Evolutionary conservation across 78 protist species (phyloP).

Genomic region (Dictyostelium brefeldianum): DNA sequence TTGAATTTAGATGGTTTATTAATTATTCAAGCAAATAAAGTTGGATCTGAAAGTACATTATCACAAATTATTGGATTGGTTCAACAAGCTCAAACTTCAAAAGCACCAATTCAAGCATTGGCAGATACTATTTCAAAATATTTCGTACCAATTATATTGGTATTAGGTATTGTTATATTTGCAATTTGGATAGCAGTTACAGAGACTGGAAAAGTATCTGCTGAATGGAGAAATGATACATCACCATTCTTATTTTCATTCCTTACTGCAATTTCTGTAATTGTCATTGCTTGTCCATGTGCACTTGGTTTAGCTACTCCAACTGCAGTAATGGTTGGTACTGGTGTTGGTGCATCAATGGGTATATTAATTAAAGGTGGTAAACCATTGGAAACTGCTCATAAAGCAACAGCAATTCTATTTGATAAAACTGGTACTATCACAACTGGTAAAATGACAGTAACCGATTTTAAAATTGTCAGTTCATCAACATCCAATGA

Average conservation of each 20-base stretch:
- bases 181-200: constrained; percentile 85
- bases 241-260: constrained; percentile 79
- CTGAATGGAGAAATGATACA: constrained; percentile 44
- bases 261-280: constrained; percentile 83
- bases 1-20: constrained; percentile 81
- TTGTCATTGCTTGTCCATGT: constrained; percentile 97
- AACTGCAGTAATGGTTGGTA: constrained; percentile 96
- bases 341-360: constrained; percentile 90
- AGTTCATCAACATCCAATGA: not conserved
- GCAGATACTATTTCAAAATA: constrained; percentile 90
- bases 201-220: constrained; percentile 18
- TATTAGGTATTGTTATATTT: constrained; percentile 84
- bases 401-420: constrained; percentile 63
- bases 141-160: constrained; percentile 93
- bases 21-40: constrained; percentile 67
- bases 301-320: constrained; percentile 96
- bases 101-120: constrained; percentile 85
- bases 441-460: constrained; percentile 88
- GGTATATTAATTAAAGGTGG: constrained; percentile 95
- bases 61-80: constrained; percentile 92
- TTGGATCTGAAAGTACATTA: constrained; percentile 89
- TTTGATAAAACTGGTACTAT: constrained; percentile 97
- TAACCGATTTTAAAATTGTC: constrained; percentile 31
- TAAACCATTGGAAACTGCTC: constrained; percentile 90
- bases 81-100: constrained; percentile 93